Evolutionary conservation across 2,329 filamentous ascomycete genomes (phyloP), one percentile per base, ranked within the genome.

Genomic region (Xylariaceae sp.): DNA sequence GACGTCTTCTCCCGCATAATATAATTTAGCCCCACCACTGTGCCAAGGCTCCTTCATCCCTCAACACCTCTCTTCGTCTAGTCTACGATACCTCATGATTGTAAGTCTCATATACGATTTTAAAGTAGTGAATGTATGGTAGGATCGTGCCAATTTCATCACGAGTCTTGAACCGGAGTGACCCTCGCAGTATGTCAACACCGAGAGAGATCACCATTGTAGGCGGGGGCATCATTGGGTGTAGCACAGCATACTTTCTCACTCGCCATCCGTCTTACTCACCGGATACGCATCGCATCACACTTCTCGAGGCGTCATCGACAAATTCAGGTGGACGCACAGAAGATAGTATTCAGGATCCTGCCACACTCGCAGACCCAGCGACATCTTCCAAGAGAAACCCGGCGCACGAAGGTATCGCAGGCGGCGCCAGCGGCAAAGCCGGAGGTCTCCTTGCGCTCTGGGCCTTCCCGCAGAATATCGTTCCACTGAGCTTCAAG

Each of bases 221-320:
- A 80, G 88, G 89, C 63, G 89, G 89, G 56, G 89, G 89, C 58
- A 91, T 92, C 49, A 91, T 92, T 60, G 89, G 89, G 61, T 88
- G 85, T 71, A 89, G 86, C 59, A 86, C 86, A 2, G 89, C 89
- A 19, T 92, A 92, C 67, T 92, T 83, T 68, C 78, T 92, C 11
- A 90, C 89, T 0, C 84, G 87, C 59, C 89, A 92, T 69, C 84
- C 87, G 1, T 82, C 79, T 4, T 92, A 87, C 74, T 80, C 89
- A 63, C 83, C 83, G 26, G 73, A 81, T 26, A 83, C 77, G 43
- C 87, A 91, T 69, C 85, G 77, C 34, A 86, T 93, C 65, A 91
- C 87, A 0, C 79, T 93, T 12, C 77, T 92, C 44, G 90, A 93
- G 76, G 87, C 89, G 1, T 83, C 84, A 2, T 82, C 84, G 1